These are phyloP conservation scores for Herpetospermum pedunculosum DNA, from an alignment of 306 rosid genomes.

Conservation along the genomic window DNA sequence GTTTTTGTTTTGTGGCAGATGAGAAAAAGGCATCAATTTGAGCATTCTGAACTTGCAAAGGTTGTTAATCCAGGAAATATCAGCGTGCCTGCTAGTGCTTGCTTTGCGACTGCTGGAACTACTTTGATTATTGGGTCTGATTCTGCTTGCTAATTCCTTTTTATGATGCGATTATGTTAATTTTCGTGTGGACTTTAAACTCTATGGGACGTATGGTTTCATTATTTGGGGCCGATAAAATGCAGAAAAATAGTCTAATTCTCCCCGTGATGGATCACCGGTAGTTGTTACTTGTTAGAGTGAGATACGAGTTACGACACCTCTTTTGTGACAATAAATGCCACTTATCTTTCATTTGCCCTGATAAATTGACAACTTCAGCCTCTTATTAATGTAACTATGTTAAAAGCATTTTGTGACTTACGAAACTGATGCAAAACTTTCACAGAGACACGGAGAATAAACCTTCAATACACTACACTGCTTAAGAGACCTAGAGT, in stretches of 20 bases:
- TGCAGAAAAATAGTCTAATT: background rate
- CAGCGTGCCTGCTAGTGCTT: slow-evolving; percentile 53
- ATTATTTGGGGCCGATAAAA: background rate
- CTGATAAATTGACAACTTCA: background rate
- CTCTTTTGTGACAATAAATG: background rate
- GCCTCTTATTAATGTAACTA: background rate
- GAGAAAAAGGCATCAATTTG: slow-evolving; percentile 33
- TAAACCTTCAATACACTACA: background rate
- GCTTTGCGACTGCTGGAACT: slow-evolving; percentile 89
- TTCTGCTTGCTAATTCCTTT: slow-evolving; percentile 9
- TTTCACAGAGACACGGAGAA: too few species aligned
- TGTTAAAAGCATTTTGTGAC: background rate
- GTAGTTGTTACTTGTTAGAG: background rate
- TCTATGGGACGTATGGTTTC: background rate
- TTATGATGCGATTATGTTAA: background rate
- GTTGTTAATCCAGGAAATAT: slow-evolving; percentile 37
- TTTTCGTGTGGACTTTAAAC: background rate
- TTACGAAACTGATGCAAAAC: background rate
- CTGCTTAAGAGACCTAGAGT: background rate
- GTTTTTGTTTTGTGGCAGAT: slow-evolving; percentile 35
- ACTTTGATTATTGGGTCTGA: slow-evolving; percentile 71
- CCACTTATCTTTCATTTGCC: background rate
- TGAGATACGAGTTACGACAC: background rate
- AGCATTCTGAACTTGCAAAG: slow-evolving; percentile 45
- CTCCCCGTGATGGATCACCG: background rate